A percentile compares a stretch with the other conserved stretches of the same genome.
Conservation (phyloP, 116 monocot species). For the Posidonia oceanica region DNA sequence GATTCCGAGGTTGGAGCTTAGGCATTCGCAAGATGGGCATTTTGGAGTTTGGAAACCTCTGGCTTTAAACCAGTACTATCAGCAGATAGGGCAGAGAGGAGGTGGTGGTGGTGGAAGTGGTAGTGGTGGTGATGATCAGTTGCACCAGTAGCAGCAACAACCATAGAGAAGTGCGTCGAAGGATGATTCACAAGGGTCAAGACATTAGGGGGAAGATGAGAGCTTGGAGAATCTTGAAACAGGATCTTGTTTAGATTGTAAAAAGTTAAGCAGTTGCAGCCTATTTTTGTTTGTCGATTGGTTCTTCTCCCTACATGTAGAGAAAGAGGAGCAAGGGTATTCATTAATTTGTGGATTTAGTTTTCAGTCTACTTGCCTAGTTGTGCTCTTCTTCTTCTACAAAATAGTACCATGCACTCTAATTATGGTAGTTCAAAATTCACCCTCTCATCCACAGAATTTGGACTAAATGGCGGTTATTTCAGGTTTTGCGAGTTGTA, state of each 20-base stretch:
- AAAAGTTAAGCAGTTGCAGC: neutral
- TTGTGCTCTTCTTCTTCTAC: too few relatives aligned
- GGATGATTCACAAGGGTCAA: slow-evolving; percentile 16
- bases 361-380: neutral
- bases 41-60: slow-evolving; percentile 17
- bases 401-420: too few relatives aligned
- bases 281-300: neutral
- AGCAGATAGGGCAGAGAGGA: slow-evolving; percentile 13
- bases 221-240: neutral
- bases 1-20: slow-evolving; percentile 43
- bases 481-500: too few relatives aligned
- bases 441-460: too few relatives aligned
- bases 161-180: neutral
- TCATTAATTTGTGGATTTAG: neutral
- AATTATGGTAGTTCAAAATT: too few relatives aligned
- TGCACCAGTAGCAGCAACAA: slow-evolving; percentile 1
- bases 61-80: slow-evolving; percentile 16
- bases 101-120: neutral
- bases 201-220: neutral
- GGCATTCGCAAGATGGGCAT: slow-evolving; percentile 44
- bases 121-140: neutral
- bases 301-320: neutral
- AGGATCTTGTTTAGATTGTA: neutral
- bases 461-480: too few relatives aligned
- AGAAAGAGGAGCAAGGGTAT: neutral